A percentile compares a stretch with the other conserved stretches of the same genome.
Conservation (phyloP, 2,329 filamentous ascomycete genomes). For the Xylaria sp. region DNA sequence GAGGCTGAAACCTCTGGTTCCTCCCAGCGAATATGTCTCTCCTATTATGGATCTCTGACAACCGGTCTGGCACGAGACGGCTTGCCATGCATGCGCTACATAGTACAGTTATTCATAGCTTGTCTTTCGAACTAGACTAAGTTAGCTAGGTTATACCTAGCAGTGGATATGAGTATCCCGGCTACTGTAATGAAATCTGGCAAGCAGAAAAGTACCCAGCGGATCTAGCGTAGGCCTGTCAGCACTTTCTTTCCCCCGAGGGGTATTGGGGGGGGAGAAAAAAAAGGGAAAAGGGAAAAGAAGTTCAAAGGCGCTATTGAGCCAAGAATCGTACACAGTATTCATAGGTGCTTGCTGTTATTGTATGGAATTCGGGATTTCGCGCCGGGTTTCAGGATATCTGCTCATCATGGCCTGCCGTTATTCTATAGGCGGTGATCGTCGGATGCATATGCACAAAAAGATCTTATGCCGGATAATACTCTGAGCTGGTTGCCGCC, state of each 20-base stretch:
- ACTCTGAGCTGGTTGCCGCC: not conserved
- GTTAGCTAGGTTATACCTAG: not conserved
- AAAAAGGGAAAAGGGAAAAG: not conserved
- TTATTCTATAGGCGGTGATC: not conserved
- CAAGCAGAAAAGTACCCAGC: conserved; percentile 19
- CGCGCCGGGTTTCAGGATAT: not conserved
- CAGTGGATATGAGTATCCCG: not conserved
- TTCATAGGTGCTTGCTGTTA: not conserved
- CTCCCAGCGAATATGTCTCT: not conserved
- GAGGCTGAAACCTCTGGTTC: conserved; percentile 21
- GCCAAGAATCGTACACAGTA: not conserved
- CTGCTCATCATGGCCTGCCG: not conserved
- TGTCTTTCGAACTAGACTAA: not conserved
- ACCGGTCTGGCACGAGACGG: not conserved
- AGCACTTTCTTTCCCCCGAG: conserved; percentile 30
- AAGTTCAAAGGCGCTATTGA: not conserved
- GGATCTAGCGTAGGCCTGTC: conserved; percentile 19
- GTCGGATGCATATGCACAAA: not conserved
- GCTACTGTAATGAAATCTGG: conserved; percentile 9
- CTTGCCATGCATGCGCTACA: not conserved
- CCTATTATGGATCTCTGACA: not conserved
- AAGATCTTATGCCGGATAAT: not conserved
- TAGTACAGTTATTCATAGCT: conserved; percentile 3
- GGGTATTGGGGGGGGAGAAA: no score
- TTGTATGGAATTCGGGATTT: not conserved